phyloP scores from a whole-genome alignment of 495 filamentous ascomycete species.

The Neurospora sp. region DNA sequence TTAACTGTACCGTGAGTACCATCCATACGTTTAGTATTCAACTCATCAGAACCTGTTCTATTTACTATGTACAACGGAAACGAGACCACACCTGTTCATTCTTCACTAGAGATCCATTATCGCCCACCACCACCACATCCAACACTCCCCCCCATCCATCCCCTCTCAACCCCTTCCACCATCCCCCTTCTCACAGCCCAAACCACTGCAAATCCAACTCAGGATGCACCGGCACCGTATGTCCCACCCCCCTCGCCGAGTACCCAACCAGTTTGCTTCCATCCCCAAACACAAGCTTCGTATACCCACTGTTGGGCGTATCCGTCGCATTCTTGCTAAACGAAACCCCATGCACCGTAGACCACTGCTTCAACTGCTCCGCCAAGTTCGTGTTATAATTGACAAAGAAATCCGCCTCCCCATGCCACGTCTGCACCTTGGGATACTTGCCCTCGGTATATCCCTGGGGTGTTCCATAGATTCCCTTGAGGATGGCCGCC shows the following conservation, averaged over 20 bases:
- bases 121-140: background rate
- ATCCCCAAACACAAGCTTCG: conserved; percentile 34
- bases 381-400: conserved; percentile 23
- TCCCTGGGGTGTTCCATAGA: conserved; percentile 14
- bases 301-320: conserved; percentile 29
- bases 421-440: conserved; percentile 31
- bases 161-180: background rate
- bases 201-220: conserved; percentile 36
- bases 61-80: background rate
- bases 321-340: conserved; percentile 23
- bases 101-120: background rate
- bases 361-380: conserved; percentile 41
- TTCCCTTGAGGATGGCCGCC: conserved; percentile 18
- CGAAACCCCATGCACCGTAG: conserved; percentile 19
- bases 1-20: background rate
- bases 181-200: conserved; percentile 3
- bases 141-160: background rate
- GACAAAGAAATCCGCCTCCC: conserved; percentile 25
- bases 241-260: conserved; percentile 37
- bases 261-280: conserved; percentile 31
- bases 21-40: background rate
- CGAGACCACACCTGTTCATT: background rate
- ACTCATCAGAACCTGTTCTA: background rate
- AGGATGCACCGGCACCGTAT: conserved; percentile 34
- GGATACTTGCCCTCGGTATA: conserved; percentile 26